These are phyloP conservation scores for Phytophthora gonapodyides DNA, from an alignment of 352 stramenopile species.

Conservation along the genomic window DNA sequence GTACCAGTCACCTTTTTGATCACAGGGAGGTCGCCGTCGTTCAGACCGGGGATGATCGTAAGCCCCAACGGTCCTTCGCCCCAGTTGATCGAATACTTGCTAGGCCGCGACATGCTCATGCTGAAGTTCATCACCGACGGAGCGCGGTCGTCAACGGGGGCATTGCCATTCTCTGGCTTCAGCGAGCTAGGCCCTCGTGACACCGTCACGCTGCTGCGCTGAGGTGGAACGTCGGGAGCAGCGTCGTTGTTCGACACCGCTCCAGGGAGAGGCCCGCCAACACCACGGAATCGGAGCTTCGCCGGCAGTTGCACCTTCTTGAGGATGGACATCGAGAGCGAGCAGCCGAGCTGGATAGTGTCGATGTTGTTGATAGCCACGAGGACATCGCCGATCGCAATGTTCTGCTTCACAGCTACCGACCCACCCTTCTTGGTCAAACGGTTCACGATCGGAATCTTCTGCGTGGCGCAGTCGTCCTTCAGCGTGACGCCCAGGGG, in stretches of 20 bases:
- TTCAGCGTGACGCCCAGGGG: conserved; percentile 86
- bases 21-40: conserved; percentile 79
- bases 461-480: conserved; percentile 83
- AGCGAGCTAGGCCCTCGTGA: conserved; percentile 28
- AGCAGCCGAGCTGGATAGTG: conserved; percentile 87
- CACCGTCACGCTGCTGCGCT: conserved; percentile 30
- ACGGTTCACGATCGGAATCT: conserved; percentile 87
- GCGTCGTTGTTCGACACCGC: conserved; percentile 22
- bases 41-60: conserved; percentile 84
- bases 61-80: conserved; percentile 77
- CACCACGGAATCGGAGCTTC: conserved; percentile 83
- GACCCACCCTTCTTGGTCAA: conserved; percentile 87
- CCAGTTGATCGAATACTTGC: conserved; percentile 81
- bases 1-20: conserved; percentile 91
- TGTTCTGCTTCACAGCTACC: conserved; percentile 89
- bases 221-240: conserved; percentile 14
- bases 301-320: conserved; percentile 88
- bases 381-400: conserved; percentile 84
- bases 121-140: conserved; percentile 46
- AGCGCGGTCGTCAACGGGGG: conserved; percentile 28
- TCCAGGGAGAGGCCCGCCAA: conserved; percentile 59
- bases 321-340: conserved; percentile 87
- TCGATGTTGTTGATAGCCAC: conserved; percentile 92
- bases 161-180: conserved; percentile 23
- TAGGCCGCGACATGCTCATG: conserved; percentile 63